phyloP scores from a whole-genome alignment of 2,329 filamentous ascomycete genomes.

The Sclerotinia borealis region DNA sequence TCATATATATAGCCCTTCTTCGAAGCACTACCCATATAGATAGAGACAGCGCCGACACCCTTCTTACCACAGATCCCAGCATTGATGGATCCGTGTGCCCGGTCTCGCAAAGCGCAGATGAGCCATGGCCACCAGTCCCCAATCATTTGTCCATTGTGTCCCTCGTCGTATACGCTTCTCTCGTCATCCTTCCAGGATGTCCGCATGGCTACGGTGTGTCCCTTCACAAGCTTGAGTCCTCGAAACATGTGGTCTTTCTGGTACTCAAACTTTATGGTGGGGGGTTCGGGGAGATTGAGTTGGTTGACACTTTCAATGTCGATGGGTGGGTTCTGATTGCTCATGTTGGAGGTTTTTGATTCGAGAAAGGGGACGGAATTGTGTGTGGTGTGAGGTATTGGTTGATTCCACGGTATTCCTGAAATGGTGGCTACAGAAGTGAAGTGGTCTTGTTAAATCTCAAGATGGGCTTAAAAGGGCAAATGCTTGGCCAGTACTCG shows the following conservation, averaged over 20 bases:
- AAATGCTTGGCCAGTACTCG: no score
- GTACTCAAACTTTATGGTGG: background rate
- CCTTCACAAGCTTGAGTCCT: background rate
- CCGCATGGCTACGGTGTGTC: background rate
- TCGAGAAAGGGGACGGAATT: background rate
- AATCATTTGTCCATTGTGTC: constrained; percentile 30
- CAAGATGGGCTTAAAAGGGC: no score
- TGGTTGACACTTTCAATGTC: background rate
- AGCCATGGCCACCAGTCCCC: constrained; percentile 49
- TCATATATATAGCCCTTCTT: constrained; percentile 36
- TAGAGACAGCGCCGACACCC: constrained; percentile 43
- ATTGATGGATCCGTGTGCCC: constrained; percentile 44
- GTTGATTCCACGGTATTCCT: background rate
- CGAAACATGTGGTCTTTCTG: background rate
- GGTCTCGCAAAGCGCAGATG: constrained; percentile 39
- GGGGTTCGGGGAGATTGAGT: background rate
- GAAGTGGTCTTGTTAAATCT: no score
- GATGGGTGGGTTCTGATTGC: background rate
- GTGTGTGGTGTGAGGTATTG: background rate
- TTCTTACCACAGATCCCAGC: constrained; percentile 45
- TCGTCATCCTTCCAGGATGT: background rate
- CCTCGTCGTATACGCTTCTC: constrained; percentile 20
- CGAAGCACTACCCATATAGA: constrained; percentile 46
- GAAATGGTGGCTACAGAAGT: no score
- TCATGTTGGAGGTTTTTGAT: background rate